Evolutionary conservation across 352 stramenopile species (phyloP).

Genomic region (Phytophthora boehmeriae): DNA sequence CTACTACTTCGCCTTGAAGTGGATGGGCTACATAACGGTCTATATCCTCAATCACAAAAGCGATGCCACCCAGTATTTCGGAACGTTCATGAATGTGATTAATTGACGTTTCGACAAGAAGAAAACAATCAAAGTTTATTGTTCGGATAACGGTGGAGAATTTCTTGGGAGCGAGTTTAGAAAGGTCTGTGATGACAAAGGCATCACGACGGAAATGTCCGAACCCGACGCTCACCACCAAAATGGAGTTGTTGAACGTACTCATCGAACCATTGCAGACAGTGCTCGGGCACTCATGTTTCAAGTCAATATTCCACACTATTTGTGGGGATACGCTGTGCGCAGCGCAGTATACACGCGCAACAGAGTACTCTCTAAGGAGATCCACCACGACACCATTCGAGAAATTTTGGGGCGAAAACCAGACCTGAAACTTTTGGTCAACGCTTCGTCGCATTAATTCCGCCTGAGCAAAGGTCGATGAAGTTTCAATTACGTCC

Average conservation of each 20-base stretch:
- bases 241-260: constrained; percentile 10
- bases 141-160: constrained; percentile 17
- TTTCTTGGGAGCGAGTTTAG: neutral
- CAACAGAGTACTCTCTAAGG: neutral
- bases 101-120: constrained; percentile 6
- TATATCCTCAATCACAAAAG: constrained; percentile 16
- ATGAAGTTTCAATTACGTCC: neutral
- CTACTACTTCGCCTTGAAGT: constrained; percentile 10
- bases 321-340: constrained; percentile 17
- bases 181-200: constrained; percentile 4
- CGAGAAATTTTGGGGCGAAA: constrained; percentile 14
- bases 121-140: constrained; percentile 1
- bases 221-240: constrained; percentile 11
- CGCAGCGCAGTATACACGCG: neutral
- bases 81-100: constrained; percentile 1
- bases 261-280: constrained; percentile 4
- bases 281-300: neutral
- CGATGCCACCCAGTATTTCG: neutral
- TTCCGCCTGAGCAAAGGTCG: constrained; percentile 5
- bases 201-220: constrained; percentile 1
- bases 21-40: constrained; percentile 7
- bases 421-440: constrained; percentile 9
- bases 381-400: neutral
- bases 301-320: constrained; percentile 8
- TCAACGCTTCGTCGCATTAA: constrained; percentile 3